Evolutionary conservation across 805 yeast genomes (phyloP), one percentile per base, ranked within the genome.

Genomic region (Starmerella floricola): DNA sequence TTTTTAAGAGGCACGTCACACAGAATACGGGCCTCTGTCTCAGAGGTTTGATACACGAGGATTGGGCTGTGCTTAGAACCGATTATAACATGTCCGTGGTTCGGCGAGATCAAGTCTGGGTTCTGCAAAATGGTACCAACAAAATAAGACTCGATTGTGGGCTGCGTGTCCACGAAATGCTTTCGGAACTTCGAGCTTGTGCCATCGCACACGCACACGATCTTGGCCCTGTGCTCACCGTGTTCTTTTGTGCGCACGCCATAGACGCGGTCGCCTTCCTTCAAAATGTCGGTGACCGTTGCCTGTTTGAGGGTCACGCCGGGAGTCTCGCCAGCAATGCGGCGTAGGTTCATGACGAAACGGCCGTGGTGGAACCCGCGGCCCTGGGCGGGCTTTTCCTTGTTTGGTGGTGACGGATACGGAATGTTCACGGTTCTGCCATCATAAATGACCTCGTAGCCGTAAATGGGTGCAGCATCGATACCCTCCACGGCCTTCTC

Each of bases 321-420:
- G 31, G 73, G 69, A 53, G 86, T 91, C 8, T 57, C 58, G 37
- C 69, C 66, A 17, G 82, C 87, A n/a, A 81, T 74, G 12, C 59
- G 56, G 51, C 98, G 73, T 50, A 91, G 68, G 56, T 85, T 85
- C 60, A 67, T 66, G 40, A 91, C 69, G 55, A 91, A 91, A 44
- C 75, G 77, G 17, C 98, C 98, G 59, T 91, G 96, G 55, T 85
- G 94, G 65, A 91, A 86, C 1, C 94, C 79, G 4, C 82, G 81
- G 43, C 98, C 98, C 52, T 70, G 62, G 3, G 71, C 73, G 3
- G 42, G 31, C 31, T 19, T 30, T 2, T 44, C 41, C 21, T 37
- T 40, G 19, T 31, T 36, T 6, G 30, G 34, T 18, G 40, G 30
- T 21, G 40, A 21, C 16, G 95, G 85, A 58, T 91, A 91, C 21